Percentiles rank a stretch among this genome's conserved stretches.
Evolutionary conservation across 2,329 filamentous ascomycete genomes (phyloP).

Genomic region (Furcasterigmium furcatum): DNA sequence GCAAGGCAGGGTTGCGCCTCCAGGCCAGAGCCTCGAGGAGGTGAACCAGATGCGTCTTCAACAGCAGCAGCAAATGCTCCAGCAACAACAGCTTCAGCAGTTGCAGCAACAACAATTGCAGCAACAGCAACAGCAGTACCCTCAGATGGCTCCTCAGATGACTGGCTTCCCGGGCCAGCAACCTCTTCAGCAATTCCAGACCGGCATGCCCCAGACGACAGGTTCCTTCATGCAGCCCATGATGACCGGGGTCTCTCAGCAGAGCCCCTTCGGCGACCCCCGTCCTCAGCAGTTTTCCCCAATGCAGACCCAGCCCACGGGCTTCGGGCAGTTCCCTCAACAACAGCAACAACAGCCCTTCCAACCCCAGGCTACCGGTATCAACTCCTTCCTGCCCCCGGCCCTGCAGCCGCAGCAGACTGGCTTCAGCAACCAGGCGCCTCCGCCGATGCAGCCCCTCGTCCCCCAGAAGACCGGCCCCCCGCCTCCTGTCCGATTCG

Average conservation of each 20-base stretch:
- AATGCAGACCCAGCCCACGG: slow-evolving; percentile 62
- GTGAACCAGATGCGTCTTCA: slow-evolving; percentile 65
- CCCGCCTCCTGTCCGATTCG: slow-evolving; percentile 84
- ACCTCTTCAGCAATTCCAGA: slow-evolving; percentile 27
- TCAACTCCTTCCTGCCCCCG: slow-evolving; percentile 58
- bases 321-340: slow-evolving; percentile 48
- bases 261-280: slow-evolving; percentile 35
- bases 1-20: slow-evolving; percentile 63
- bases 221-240: slow-evolving; percentile 43
- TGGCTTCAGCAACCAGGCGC: slow-evolving; percentile 39
- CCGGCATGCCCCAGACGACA: slow-evolving; percentile 20
- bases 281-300: slow-evolving; percentile 37
- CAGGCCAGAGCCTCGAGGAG: slow-evolving; percentile 75
- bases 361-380: slow-evolving; percentile 32
- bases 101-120: slow-evolving; percentile 30
- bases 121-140: slow-evolving; percentile 34
- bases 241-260: slow-evolving; percentile 36
- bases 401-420: slow-evolving; percentile 56
- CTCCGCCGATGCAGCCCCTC: slow-evolving; percentile 36
- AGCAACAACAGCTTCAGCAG: slow-evolving; percentile 24
- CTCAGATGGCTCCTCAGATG: slow-evolving; percentile 14
- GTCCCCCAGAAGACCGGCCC: slow-evolving; percentile 56
- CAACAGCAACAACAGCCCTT: slow-evolving; percentile 47
- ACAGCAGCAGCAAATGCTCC: slow-evolving; percentile 51
- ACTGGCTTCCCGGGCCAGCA: slow-evolving; percentile 29